Evolutionary conservation across 352 stramenopile species (phyloP), one percentile per base, ranked within the genome.

Genomic region (Hyaloperonospora arabidopsidis): DNA sequence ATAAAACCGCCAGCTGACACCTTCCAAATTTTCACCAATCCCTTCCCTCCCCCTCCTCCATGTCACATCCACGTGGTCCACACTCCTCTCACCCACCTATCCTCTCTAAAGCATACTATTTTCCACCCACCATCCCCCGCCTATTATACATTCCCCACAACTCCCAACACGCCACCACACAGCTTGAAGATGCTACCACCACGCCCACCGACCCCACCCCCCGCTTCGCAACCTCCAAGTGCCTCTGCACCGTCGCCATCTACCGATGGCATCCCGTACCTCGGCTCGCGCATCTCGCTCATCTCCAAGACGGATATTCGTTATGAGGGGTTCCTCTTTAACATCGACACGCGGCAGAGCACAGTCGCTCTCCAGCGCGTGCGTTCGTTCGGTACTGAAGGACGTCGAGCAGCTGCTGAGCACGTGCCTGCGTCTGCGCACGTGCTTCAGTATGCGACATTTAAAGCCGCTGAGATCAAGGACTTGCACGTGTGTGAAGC

Each of bases 221-320:
- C 25, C n/a, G n/a, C n/a, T n/a, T n/a, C n/a, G n/a, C n/a, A n/a
- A 8, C 25, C 25, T 10, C 4, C 25, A 32, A 4, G 25, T 32
- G 25, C 25, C 25, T 32, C 25, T 8, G 25, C 4, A 4, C 67
- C 61, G 34, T 52, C 58, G 3, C 57, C 63, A 17, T 60, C 55
- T 5, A 44, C 54, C 28, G 76, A 73, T 48, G 72, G 77, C 41
- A 88, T 92, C 59, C 82, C 82, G 52, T 92, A 92, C 69, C 75
- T 90, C 22, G 82, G 82, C 29, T 89, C 78, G 23, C 79, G 77
- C 59, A 92, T 92, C 58, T 85, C 70, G 34, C 65, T 92, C 41
- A 86, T 92, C 46, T 90, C 82, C 54, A 92, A 92, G 73, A 92
- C 79, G n/a, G 82, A 92, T 52, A 87, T 92, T 53, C 82, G 82